Evolutionary conservation across 1,139 yeast species (phyloP), one percentile per base, ranked within the genome.

Genomic region (Yamadazyma diddensiae): DNA sequence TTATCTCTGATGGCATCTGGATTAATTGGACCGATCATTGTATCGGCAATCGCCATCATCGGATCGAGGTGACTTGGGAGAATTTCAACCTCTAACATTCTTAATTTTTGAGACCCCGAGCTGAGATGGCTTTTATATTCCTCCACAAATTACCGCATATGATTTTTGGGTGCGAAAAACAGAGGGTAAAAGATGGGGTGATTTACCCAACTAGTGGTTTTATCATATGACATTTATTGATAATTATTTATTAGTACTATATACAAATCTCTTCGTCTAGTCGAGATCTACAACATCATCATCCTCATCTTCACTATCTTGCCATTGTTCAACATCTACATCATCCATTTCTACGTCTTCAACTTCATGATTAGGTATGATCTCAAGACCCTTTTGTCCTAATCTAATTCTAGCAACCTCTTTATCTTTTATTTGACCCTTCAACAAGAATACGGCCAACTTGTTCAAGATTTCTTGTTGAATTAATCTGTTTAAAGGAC

Each of bases 401-500:
- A 72, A 56, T 12, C 74, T 71, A 24, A 92, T 83, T 27, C 65
- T 66, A 9, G 87, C 97, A 5, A 73, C 69, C 57, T 92, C 99
- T 57, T 88, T 87, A 52, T 92, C 97, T 52, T 70, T 73, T 37
- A 92, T 75, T 60, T 90, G 95, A 12, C 95, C 95, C 55, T 81
- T 82, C 46, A 92, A 73, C 38, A 92, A 74, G 61, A 83, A 73
- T n/a, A 92, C 75, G 1, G 99, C 98, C 62, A 92, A 69, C 49
- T 72, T 79, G 62, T 92, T 92, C 58, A 92, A 77, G 19, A 92
- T 72, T 57, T 88, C 94, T 44, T 73, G 77, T 61, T 92, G 97
- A 43, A 92, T 88, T 47, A 92, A 74, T 52, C 98, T 79, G 72
- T 92, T 94, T 63, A 92, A 74, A 40, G 99, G 99, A 59, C 99